Percentiles rank a stretch among this genome's conserved stretches.
Conservation (phyloP, 352 stramenopile genomes). For the Lagenidium sp. region DNA sequence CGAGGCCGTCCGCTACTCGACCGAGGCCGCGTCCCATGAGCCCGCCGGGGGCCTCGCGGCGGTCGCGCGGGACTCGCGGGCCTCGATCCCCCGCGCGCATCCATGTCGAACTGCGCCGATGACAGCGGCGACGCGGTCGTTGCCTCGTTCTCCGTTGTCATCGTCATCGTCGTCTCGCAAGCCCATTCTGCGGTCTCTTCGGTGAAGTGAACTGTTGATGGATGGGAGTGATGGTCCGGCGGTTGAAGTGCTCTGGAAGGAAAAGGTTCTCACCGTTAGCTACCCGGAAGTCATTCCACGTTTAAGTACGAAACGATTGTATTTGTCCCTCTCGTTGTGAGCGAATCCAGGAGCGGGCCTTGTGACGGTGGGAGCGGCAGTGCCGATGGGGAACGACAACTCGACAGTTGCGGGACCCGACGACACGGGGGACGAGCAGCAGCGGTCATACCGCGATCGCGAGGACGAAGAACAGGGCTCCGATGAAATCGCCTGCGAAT, state of each 20-base stretch:
- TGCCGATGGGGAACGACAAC: not conserved
- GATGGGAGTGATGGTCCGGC: no score
- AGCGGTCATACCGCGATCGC: constrained; percentile 1
- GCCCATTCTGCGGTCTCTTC: no score
- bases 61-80: no score
- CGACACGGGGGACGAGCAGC: not conserved
- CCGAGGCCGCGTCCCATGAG: not conserved
- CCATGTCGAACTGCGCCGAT: not conserved
- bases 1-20: not conserved
- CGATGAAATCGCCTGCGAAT: constrained; percentile 44
- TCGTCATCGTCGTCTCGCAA: not conserved
- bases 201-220: no score
- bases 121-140: not conserved
- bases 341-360: no score
- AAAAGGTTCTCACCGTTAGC: no score
- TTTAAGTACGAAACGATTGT: no score
- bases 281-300: no score
- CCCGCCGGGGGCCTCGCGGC: no score
- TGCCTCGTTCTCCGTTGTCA: not conserved
- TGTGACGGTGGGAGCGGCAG: not conserved
- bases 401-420: not conserved
- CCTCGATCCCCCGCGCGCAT: not conserved
- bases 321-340: not conserved
- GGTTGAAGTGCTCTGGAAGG: no score
- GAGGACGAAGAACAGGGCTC: constrained; percentile 6